These are phyloP conservation scores for Coprinellus micaceus DNA, from an alignment of 768 basidiomycete species.

Conservation along the genomic window DNA sequence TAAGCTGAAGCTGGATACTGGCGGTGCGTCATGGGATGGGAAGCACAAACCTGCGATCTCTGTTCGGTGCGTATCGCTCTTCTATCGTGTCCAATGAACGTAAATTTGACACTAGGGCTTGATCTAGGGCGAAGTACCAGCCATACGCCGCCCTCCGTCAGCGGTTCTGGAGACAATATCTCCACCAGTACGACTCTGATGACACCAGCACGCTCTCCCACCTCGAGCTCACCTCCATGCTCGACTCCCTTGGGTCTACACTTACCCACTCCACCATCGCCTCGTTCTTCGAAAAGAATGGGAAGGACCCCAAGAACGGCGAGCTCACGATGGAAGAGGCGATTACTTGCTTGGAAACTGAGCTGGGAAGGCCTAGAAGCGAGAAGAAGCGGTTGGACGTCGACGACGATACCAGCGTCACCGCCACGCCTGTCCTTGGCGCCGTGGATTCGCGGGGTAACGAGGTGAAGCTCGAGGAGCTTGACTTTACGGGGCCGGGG, in stretches of 20 bases:
- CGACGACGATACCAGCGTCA: conserved; percentile 47
- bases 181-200: conserved; percentile 87
- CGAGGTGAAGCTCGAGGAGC: conserved; percentile 35
- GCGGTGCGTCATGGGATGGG: conserved; percentile 67
- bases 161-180: conserved; percentile 85
- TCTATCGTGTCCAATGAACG: background rate
- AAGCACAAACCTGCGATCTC: conserved; percentile 67
- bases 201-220: conserved; percentile 72
- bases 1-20: conserved; percentile 58
- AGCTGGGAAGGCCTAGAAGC: conserved; percentile 66
- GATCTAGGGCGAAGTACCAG: conserved; percentile 81
- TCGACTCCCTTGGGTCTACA: conserved; percentile 95
- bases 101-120: background rate
- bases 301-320: conserved; percentile 60
- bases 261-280: conserved; percentile 75
- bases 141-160: conserved; percentile 91
- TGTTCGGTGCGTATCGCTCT: conserved; percentile 48
- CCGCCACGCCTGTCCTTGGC: conserved; percentile 49
- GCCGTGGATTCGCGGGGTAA: conserved; percentile 37
- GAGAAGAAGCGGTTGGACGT: conserved; percentile 67
- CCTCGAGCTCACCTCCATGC: conserved; percentile 89
- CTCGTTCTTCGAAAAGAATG: conserved; percentile 72
- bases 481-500: conserved; percentile 60
- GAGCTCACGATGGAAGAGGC: conserved; percentile 77
- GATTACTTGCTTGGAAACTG: conserved; percentile 81